phyloP scores from a whole-genome alignment of 1,139 yeast genomes.

The Sporopachydermia cereana region DNA sequence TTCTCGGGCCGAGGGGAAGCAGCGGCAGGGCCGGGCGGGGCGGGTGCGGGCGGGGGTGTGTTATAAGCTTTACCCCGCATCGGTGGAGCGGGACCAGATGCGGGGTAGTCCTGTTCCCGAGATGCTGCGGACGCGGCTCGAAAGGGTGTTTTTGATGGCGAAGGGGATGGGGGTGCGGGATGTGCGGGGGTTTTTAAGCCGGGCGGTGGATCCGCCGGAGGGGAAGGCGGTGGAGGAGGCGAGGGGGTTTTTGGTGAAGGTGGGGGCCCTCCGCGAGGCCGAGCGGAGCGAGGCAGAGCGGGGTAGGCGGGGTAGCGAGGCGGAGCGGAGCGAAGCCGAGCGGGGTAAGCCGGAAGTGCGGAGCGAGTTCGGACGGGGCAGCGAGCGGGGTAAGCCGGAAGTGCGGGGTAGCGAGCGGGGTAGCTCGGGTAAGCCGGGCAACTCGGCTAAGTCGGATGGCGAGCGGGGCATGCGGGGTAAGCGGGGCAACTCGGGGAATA shows the following conservation, averaged over 20 bases:
- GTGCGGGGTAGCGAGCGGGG: too few relatives aligned
- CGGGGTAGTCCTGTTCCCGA: conserved; percentile 74
- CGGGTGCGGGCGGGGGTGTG: conserved; percentile 80
- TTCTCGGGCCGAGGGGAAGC: conserved; percentile 83
- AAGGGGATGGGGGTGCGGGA: conserved; percentile 79
- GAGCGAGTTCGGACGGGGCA: too few relatives aligned
- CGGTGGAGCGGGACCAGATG: conserved; percentile 46
- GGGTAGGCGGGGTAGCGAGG: too few relatives aligned
- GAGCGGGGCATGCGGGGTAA: too few relatives aligned
- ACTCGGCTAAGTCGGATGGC: too few relatives aligned
- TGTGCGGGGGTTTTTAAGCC: conserved; percentile 54
- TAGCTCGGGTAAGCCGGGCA: too few relatives aligned
- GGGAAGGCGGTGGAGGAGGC: conserved; percentile 50
- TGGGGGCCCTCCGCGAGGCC: conserved; percentile 50
- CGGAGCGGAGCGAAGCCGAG: conserved; percentile 15
- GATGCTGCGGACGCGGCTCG: conserved; percentile 71
- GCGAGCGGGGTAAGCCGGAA: too few relatives aligned
- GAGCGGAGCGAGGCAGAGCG: conserved; percentile 9
- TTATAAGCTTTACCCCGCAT: conserved; percentile 64
- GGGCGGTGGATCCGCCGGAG: conserved; percentile 78
- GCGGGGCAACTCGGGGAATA: too few relatives aligned
- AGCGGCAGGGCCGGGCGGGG: conserved; percentile 97
- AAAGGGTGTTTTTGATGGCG: conserved; percentile 69
- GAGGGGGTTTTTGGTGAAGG: conserved; percentile 43
- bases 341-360: too few relatives aligned